These are phyloP conservation scores for Irpex sp. DNA, from an alignment of 1,284 basidiomycete species.

Conservation along the genomic window DNA sequence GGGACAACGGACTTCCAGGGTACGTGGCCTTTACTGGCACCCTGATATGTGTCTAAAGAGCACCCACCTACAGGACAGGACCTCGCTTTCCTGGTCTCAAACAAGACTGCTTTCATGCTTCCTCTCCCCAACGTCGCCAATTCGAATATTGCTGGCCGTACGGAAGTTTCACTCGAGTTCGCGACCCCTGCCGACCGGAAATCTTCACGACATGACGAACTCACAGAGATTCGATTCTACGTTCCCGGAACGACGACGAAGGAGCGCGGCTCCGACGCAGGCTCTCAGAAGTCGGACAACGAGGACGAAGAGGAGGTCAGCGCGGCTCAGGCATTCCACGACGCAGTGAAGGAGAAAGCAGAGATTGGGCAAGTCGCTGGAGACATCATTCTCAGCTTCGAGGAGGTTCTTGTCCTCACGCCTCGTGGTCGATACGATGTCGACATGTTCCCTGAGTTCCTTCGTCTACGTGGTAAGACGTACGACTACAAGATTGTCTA, in stretches of 20 bases:
- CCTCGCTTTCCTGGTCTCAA: conserved; percentile 85
- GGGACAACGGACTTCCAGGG: conserved; percentile 93
- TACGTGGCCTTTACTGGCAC: conserved; percentile 28
- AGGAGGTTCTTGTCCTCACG: conserved; percentile 94
- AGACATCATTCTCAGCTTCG: conserved; percentile 91
- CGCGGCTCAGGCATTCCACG: conserved; percentile 96
- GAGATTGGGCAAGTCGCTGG: conserved; percentile 92
- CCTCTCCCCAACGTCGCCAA: conserved; percentile 88
- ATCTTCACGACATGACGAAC: conserved; percentile 64
- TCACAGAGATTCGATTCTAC: conserved; percentile 95
- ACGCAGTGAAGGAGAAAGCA: conserved; percentile 93
- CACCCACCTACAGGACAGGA: conserved; percentile 71
- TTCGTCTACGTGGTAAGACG: conserved; percentile 93
- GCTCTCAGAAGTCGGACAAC: conserved; percentile 65
- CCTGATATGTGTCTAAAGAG: not conserved
- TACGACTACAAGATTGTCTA: conserved; percentile 99
- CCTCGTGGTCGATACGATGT: conserved; percentile 96
- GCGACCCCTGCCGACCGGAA: conserved; percentile 49
- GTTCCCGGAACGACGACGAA: conserved; percentile 82
- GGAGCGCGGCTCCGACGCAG: conserved; percentile 70
- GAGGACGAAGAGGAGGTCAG: conserved; percentile 73
- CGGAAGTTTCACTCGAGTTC: conserved; percentile 97
- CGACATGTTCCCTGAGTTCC: conserved; percentile 94
- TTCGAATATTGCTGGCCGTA: conserved; percentile 95
- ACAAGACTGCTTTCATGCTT: conserved; percentile 89